phyloP scores from a whole-genome alignment of 495 filamentous ascomycete genomes.

The Penicillium longicatenatum region DNA sequence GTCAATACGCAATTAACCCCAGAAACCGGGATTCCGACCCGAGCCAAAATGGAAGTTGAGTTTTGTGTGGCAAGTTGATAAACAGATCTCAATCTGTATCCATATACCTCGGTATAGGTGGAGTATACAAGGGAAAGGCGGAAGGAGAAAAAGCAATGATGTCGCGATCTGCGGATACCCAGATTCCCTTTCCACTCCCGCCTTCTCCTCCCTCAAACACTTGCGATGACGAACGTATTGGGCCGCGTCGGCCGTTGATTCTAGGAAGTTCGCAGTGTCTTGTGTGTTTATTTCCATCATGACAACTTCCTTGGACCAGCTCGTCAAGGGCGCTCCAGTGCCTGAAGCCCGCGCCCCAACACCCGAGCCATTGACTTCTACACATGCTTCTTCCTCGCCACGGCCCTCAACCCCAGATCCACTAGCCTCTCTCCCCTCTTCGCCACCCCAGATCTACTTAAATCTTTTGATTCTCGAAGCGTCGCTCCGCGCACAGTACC shows the following conservation, averaged over 20 bases:
- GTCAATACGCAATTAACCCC: conserved; percentile 4
- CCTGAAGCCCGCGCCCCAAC: conserved; percentile 47
- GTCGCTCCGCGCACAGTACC: conserved; percentile 88
- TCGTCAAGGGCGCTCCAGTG: conserved; percentile 80
- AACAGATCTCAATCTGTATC: conserved; percentile 1
- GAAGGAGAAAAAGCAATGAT: conserved; percentile 16
- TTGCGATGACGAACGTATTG: conserved; percentile 28
- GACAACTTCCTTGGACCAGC: conserved; percentile 72
- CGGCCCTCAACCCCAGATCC: conserved; percentile 64
- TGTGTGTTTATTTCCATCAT: conserved; percentile 36
- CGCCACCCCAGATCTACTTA: conserved; percentile 96
- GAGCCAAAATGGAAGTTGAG: neutral
- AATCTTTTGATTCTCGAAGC: conserved; percentile 97
- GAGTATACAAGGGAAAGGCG: conserved; percentile 14
- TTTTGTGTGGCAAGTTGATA: neutral
- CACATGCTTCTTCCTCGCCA: conserved; percentile 38
- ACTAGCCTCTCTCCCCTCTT: conserved; percentile 77
- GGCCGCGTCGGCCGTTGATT: conserved; percentile 37
- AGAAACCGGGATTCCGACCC: neutral
- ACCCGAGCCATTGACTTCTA: conserved; percentile 38
- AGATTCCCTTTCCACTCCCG: neutral
- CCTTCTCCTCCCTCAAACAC: conserved; percentile 13
- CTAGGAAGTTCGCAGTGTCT: neutral
- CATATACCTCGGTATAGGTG: neutral
- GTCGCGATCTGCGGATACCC: conserved; percentile 19